These are phyloP conservation scores for Alternaria triticina DNA, from an alignment of 2,329 filamentous ascomycete species.

Conservation along the genomic window DNA sequence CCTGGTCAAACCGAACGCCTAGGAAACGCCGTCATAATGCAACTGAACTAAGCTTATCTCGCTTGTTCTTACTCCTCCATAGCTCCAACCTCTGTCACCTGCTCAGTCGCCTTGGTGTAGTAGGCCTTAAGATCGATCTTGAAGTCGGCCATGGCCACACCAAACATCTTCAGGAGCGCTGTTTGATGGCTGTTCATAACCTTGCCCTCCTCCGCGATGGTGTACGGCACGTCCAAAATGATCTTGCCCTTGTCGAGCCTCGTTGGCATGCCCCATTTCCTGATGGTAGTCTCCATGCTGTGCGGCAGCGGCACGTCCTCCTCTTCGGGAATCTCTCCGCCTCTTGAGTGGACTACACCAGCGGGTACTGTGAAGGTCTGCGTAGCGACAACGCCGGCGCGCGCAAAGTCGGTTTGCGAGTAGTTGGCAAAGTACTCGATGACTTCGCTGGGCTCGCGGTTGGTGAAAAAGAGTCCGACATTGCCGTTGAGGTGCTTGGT, in stretches of 20 bases:
- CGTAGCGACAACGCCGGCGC: conserved; percentile 78
- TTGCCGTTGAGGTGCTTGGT: conserved; percentile 75
- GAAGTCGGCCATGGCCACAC: conserved; percentile 90
- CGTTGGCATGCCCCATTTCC: conserved; percentile 88
- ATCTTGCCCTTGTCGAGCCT: conserved; percentile 88
- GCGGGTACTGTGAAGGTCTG: conserved; percentile 81
- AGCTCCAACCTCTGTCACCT: conserved; percentile 59
- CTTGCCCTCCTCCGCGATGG: conserved; percentile 84
- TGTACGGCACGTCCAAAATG: conserved; percentile 73
- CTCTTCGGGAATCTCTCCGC: conserved; percentile 77
- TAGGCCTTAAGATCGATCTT: conserved; percentile 78
- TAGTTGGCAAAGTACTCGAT: conserved; percentile 75
- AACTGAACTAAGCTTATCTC: conserved; percentile 3
- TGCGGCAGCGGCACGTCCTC: conserved; percentile 88
- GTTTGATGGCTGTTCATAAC: conserved; percentile 90
- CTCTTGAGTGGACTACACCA: conserved; percentile 79
- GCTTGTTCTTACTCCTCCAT: conserved; percentile 50
- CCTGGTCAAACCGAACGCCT: conserved; percentile 26
- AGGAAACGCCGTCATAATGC: conserved; percentile 35
- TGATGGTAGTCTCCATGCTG: conserved; percentile 86
- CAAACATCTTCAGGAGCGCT: conserved; percentile 90
- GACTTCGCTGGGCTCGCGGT: conserved; percentile 72
- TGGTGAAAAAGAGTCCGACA: conserved; percentile 90
- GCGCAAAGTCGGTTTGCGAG: conserved; percentile 84
- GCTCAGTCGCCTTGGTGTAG: conserved; percentile 40